A percentile compares a stretch with the other conserved stretches of the same genome.
These are phyloP conservation scores for Echium plantagineum DNA, from an alignment of 257 asterid species.

Conservation along the genomic window DNA sequence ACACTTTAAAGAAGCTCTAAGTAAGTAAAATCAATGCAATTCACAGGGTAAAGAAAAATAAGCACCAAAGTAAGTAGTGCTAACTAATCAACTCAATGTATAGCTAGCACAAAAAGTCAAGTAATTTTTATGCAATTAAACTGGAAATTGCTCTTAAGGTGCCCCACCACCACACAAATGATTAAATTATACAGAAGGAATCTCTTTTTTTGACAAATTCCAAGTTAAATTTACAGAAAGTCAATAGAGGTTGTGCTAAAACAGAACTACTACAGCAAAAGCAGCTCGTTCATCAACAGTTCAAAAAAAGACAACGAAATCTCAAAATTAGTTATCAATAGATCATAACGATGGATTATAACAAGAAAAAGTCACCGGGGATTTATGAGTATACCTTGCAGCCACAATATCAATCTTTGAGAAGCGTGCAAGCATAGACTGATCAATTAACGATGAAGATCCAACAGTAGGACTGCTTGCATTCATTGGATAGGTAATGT, in stretches of 20 bases:
- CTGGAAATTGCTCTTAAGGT: neutral
- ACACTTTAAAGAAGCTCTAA: neutral
- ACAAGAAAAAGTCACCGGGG: neutral
- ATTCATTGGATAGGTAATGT: slow-evolving; percentile 46
- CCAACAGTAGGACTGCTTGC: slow-evolving; percentile 84
- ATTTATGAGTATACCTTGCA: slow-evolving; percentile 41
- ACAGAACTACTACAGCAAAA: neutral
- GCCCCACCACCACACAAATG: neutral
- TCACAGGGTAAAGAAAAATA: neutral
- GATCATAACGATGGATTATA: neutral
- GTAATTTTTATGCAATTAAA: too few relatives aligned
- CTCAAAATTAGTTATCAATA: neutral
- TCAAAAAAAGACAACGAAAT: too few relatives aligned
- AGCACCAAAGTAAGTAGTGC: neutral
- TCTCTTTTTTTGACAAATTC: neutral
- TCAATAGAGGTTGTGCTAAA: neutral
- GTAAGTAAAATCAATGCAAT: neutral
- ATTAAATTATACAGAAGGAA: neutral
- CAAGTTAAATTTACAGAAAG: neutral
- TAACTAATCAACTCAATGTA: neutral
- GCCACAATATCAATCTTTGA: slow-evolving; percentile 68
- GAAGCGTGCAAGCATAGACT: slow-evolving; percentile 61
- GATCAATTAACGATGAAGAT: slow-evolving; percentile 54
- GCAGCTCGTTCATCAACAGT: neutral
- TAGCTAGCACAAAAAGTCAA: neutral